Conservation (phyloP, 73 alveolate genomes). For the Strombidium stylifer region DNA sequence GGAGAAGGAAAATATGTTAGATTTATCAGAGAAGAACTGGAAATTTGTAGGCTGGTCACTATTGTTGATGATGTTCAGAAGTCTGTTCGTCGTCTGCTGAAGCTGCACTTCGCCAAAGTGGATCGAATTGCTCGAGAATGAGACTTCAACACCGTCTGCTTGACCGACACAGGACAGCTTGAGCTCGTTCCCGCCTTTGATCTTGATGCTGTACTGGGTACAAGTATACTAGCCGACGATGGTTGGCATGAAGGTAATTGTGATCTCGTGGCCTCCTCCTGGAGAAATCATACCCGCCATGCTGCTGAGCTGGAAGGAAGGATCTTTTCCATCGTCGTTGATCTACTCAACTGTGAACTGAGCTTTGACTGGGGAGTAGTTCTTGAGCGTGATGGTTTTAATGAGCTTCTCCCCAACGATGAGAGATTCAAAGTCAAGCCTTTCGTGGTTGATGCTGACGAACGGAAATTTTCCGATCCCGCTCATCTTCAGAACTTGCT, state of each 20-base stretch:
- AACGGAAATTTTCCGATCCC: conserved; percentile 96
- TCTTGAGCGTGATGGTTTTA: conserved; percentile 84
- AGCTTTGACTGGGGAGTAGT: conserved; percentile 87
- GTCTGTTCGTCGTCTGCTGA: conserved; percentile 88
- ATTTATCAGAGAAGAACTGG: conserved; percentile 79
- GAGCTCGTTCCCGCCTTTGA: conserved; percentile 92
- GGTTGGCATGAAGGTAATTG: conserved; percentile 86
- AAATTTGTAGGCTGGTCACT: conserved; percentile 90
- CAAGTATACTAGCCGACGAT: conserved; percentile 82
- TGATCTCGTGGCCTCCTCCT: conserved; percentile 76
- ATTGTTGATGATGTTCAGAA: conserved; percentile 90
- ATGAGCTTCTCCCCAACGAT: conserved; percentile 87
- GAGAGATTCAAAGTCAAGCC: conserved; percentile 87
- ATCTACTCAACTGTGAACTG: conserved; percentile 82
- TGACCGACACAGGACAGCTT: conserved; percentile 87
- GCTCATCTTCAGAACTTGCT: conserved; percentile 86
- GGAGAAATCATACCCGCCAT: conserved; percentile 92
- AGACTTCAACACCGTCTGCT: conserved; percentile 84
- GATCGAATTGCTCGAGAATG: conserved; percentile 76
- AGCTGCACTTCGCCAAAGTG: conserved; percentile 94
- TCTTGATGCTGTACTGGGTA: conserved; percentile 80
- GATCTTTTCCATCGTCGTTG: conserved; percentile 92
- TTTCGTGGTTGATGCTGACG: conserved; percentile 83
- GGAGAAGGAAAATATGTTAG: conserved; percentile 82
- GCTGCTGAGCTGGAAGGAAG: conserved; percentile 81